Base-by-base conservation (phyloP, 306 rosid genomes). In the Comarum palustre region DNA sequence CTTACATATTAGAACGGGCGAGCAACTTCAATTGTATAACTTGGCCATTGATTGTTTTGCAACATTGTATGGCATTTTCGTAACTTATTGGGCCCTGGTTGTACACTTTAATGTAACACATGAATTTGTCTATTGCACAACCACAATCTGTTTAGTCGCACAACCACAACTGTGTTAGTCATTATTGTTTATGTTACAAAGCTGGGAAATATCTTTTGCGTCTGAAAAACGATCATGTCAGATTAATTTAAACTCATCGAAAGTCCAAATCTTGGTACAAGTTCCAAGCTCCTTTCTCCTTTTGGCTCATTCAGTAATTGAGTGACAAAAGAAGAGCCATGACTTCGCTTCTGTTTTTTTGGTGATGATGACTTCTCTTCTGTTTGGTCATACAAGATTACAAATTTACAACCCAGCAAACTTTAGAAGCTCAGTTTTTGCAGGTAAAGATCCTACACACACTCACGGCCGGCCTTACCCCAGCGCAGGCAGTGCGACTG, bases 31-130 rank as follows among this genome's bases (percentile, higher is more conserved):
- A n/a, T 41, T 38, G 69, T 11, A 19, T 20, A 10, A 38, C 19
- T 64, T 64, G 69, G 19, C 36, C 68, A 41, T 41, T 4, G 27
- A 47, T 72, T 57, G 75, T 43, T 72, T 59, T 58, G 55, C 45
- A 17, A 20, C 54, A 11, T 19, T 42, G 59, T 70, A 71, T 38
- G 36, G 11, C 2, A 59, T 14, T 50, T 50, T 69, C 24, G 31
- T 11, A 19, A 8, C 15, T 52, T 55, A 16, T 17, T 31, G 27
- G 39, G 65, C 1, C 24, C 41, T 2, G 51, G 65, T 57, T 31
- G 17, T 6, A 11, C 27, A 22, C 55, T 29, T 22, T 1, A 39
- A 13, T 66, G 32, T 17, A 58, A 58, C 32, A 58, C 32, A 4
- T 43, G 68, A 25, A 25, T 58, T 11, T 34, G 6, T 41, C 52